Base-by-base conservation (phyloP, 139 green algal species). In the Microglena sp. region DNA sequence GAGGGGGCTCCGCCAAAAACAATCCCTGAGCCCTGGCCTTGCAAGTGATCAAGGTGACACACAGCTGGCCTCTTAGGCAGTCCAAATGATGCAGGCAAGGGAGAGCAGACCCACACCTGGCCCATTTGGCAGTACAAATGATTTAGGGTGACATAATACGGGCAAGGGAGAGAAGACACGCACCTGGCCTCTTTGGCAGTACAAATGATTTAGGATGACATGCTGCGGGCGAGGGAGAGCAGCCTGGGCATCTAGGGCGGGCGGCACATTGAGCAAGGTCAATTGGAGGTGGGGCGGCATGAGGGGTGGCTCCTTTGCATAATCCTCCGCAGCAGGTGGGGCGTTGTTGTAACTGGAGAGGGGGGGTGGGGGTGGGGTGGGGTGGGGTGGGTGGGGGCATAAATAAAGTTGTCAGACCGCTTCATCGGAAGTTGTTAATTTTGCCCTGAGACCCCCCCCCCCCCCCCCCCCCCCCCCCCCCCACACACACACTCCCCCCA, bases 201-300 rank as follows among this genome's bases (percentile, higher is more conserved):
- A 99, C 7, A 93, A 66, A 76, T 99, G 94, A 77, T 95, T 97
- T 15, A 99, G 81, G 45, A 99, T 90, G 22, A 99, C 94, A 71
- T 99, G 94, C 83, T 96, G 92, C 22, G 94, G 93, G 22, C 93
- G 76, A 0, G 94, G 94, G 45, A 98, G 83, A 18, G 83, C 78
- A 0, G 88, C 81, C 18, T 89, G 83, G 6, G 86, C 75, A 57
- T 95, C 89, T 31, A 83, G 56, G 0, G 79, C 75, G 1, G 84
- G 79, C 15, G 93, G 90, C 36, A 98, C 87, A 67, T 99, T 99
- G 8, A 99, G 82, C 70, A 98, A 79, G 8, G 90, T 95, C 28
- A 98, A 84, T 68, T 98, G 89, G 60, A 99, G 82, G 74, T 99
- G 94, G 11, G 86, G 87, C 6, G 94, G 94, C 76, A 94, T 86